Conservation (phyloP, 257 asterid species). For the Przewalskia tangutica region DNA sequence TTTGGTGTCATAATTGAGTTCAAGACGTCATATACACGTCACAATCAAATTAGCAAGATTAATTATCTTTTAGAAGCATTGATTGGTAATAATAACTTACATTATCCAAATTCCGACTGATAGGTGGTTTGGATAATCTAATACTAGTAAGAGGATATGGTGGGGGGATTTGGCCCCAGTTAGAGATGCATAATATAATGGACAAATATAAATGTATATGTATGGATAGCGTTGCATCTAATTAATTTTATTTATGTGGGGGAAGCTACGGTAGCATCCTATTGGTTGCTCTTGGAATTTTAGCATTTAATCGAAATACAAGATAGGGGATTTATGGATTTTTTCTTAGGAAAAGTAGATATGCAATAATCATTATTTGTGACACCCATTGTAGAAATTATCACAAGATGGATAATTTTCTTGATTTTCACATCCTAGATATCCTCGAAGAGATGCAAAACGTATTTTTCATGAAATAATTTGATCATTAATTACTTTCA, state of each 20-base stretch:
- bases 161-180: neutral
- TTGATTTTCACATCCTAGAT: too few species aligned
- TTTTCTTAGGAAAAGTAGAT: too few species aligned
- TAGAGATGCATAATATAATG: too few species aligned
- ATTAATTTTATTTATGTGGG: neutral
- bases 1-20: neutral
- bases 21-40: neutral
- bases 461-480: too few species aligned
- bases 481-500: too few species aligned
- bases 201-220: neutral
- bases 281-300: neutral
- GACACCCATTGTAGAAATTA: too few species aligned
- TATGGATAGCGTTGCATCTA: neutral
- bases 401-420: too few species aligned
- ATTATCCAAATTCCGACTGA: neutral
- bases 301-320: too few species aligned
- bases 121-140: neutral
- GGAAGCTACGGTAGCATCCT: neutral
- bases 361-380: too few species aligned
- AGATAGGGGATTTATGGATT: too few species aligned
- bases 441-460: too few species aligned
- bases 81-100: neutral
- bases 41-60: neutral
- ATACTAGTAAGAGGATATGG: neutral
- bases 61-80: neutral